Conservation (phyloP, 495 filamentous ascomycete genomes). For the Massariosphaeria phaeospora region DNA sequence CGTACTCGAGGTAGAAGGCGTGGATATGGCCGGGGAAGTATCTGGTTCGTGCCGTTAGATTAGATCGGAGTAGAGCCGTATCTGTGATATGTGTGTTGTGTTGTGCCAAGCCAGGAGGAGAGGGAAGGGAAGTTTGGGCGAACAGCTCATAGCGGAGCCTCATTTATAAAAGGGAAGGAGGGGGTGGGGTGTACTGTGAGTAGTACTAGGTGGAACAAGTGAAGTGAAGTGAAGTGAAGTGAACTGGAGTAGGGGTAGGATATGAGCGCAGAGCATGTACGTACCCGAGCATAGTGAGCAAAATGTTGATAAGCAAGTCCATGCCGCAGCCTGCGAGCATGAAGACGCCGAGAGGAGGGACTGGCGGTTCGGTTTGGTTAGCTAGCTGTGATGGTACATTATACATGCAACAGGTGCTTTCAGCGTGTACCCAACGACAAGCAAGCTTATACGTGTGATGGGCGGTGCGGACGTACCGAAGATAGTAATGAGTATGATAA, state of each 20-base stretch:
- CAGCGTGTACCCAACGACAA: too few relatives aligned
- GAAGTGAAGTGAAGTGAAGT: background rate
- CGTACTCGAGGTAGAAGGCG: slow-evolving; percentile 85
- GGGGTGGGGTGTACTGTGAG: too few relatives aligned
- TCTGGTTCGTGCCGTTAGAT: slow-evolving; percentile 38
- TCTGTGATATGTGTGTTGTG: background rate
- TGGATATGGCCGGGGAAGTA: slow-evolving; percentile 80
- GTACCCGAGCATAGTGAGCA: slow-evolving; percentile 58
- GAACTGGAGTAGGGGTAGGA: background rate
- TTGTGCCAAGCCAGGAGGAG: background rate
- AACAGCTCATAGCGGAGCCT: too few relatives aligned
- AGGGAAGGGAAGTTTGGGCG: background rate
- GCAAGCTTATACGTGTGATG: too few relatives aligned
- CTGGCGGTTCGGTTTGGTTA: too few relatives aligned
- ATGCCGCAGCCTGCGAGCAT: slow-evolving; percentile 58
- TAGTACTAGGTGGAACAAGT: background rate
- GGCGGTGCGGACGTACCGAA: too few relatives aligned
- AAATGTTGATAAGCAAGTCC: slow-evolving; percentile 63
- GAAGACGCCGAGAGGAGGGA: slow-evolving; percentile 61
- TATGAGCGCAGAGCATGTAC: slow-evolving; percentile 27
- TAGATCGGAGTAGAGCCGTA: background rate
- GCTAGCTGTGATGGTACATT: too few relatives aligned
- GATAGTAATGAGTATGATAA: too few relatives aligned
- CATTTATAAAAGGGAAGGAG: too few relatives aligned
- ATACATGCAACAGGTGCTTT: too few relatives aligned